phyloP scores from a whole-genome alignment of 805 yeast genomes.

The Ogataea philodendri region DNA sequence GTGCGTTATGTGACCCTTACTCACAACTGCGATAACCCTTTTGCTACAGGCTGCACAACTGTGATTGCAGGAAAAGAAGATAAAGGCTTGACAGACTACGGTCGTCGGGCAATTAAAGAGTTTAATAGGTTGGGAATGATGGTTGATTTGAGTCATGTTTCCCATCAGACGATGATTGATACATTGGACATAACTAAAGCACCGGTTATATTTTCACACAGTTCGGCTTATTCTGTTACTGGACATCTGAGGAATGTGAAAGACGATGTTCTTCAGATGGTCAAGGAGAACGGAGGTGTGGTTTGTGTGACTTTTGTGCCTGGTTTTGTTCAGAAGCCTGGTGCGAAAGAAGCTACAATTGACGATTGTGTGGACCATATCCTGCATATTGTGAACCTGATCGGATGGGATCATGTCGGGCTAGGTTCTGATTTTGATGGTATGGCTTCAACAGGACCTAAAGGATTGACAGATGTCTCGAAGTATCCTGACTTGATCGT shows the following conservation, averaged over 20 bases:
- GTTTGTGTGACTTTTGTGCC: slow-evolving; percentile 48
- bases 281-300: slow-evolving; percentile 46
- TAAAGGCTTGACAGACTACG: slow-evolving; percentile 42
- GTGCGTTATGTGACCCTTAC: slow-evolving; percentile 51
- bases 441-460: slow-evolving; percentile 38
- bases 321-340: slow-evolving; percentile 28
- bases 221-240: slow-evolving; percentile 42
- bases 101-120: slow-evolving; percentile 41
- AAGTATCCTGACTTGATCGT: slow-evolving; percentile 50
- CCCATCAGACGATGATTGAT: slow-evolving; percentile 47
- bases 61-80: slow-evolving; percentile 44
- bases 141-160: slow-evolving; percentile 50
- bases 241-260: slow-evolving; percentile 47
- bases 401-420: slow-evolving; percentile 54
- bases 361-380: slow-evolving; percentile 49
- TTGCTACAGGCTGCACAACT: slow-evolving; percentile 51
- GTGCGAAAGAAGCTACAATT: slow-evolving; percentile 35
- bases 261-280: slow-evolving; percentile 42
- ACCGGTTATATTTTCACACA: slow-evolving; percentile 51
- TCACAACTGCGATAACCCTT: slow-evolving; percentile 54
- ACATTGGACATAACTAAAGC: slow-evolving; percentile 39
- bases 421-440: slow-evolving; percentile 55
- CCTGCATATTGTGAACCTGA: slow-evolving; percentile 39
- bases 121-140: slow-evolving; percentile 55
- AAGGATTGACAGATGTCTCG: slow-evolving; percentile 53